Conservation (phyloP, 495 filamentous ascomycete genomes). For the Penicillium arizonense region DNA sequence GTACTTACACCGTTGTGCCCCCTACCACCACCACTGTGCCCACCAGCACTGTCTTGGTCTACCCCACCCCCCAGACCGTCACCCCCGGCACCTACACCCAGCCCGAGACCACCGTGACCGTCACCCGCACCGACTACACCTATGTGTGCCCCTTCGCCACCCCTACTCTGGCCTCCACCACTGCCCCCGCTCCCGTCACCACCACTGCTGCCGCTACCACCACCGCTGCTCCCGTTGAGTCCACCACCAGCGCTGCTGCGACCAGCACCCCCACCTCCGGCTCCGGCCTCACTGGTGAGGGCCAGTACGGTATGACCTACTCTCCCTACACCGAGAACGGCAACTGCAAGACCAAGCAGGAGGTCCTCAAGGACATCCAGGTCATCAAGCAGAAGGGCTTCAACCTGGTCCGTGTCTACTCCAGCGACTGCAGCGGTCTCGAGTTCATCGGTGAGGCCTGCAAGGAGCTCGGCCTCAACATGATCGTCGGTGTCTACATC, state of each 20-base stretch:
- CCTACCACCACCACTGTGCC: slow-evolving; percentile 56
- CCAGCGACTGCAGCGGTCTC: slow-evolving; percentile 83
- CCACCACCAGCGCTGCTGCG: slow-evolving; percentile 12
- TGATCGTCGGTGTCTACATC: slow-evolving; percentile 88
- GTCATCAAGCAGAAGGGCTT: slow-evolving; percentile 73
- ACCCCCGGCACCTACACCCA: slow-evolving; percentile 73
- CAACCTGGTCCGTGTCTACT: slow-evolving; percentile 82
- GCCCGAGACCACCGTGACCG: slow-evolving; percentile 62
- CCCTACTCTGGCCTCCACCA: slow-evolving; percentile 22
- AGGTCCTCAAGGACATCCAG: slow-evolving; percentile 65
- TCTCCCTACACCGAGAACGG: slow-evolving; percentile 68
- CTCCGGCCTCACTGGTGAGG: slow-evolving; percentile 34
- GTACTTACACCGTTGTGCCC: slow-evolving; percentile 79
- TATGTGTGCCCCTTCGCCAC: slow-evolving; percentile 70
- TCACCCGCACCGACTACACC: slow-evolving; percentile 66
- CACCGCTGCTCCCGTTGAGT: slow-evolving; percentile 13
- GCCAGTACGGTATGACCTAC: slow-evolving; percentile 89
- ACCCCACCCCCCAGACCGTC: slow-evolving; percentile 64
- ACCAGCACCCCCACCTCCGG: slow-evolving; percentile 14
- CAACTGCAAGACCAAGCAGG: slow-evolving; percentile 63
- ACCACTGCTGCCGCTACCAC: slow-evolving; percentile 23
- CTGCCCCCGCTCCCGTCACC: slow-evolving; percentile 20
- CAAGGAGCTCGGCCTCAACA: slow-evolving; percentile 58
- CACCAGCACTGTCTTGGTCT: slow-evolving; percentile 55
- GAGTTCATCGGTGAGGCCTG: slow-evolving; percentile 67